These are phyloP conservation scores for Alternaria sp. DNA, from an alignment of 2,329 filamentous ascomycete genomes.

Conservation along the genomic window DNA sequence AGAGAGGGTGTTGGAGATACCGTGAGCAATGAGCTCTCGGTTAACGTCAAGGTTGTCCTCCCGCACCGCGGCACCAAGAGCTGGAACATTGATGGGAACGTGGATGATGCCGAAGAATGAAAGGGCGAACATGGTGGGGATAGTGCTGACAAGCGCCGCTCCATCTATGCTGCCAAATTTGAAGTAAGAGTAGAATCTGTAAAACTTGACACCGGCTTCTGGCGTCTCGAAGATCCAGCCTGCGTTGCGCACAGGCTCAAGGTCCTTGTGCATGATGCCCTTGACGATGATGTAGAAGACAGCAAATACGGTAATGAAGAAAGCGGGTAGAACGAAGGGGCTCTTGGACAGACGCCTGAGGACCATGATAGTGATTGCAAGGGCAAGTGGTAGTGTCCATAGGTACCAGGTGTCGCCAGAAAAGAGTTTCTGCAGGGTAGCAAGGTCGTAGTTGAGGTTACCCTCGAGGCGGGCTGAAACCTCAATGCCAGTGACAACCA, in stretches of 20 bases:
- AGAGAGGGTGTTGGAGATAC: conserved; percentile 89
- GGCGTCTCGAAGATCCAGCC: conserved; percentile 95
- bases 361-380: conserved; percentile 78
- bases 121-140: conserved; percentile 94
- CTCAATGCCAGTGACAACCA: conserved; percentile 89
- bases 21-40: conserved; percentile 88
- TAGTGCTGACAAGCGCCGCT: conserved; percentile 79
- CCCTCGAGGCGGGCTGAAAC: conserved; percentile 89
- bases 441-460: conserved; percentile 79
- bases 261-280: conserved; percentile 70
- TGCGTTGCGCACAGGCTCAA: conserved; percentile 69
- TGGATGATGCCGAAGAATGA: conserved; percentile 98
- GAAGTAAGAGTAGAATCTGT: conserved; percentile 96
- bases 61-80: conserved; percentile 84
- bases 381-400: conserved; percentile 79
- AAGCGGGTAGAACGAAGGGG: conserved; percentile 84
- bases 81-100: conserved; percentile 97
- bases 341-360: conserved; percentile 78
- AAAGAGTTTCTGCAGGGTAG: conserved; percentile 77
- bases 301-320: conserved; percentile 79
- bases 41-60: conserved; percentile 94
- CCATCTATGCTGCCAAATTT: conserved; percentile 83
- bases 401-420: conserved; percentile 76
- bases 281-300: conserved; percentile 81
- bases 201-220: conserved; percentile 86